phyloP scores from a whole-genome alignment of 768 basidiomycete genomes.

The Naganishia vishniacii region DNA sequence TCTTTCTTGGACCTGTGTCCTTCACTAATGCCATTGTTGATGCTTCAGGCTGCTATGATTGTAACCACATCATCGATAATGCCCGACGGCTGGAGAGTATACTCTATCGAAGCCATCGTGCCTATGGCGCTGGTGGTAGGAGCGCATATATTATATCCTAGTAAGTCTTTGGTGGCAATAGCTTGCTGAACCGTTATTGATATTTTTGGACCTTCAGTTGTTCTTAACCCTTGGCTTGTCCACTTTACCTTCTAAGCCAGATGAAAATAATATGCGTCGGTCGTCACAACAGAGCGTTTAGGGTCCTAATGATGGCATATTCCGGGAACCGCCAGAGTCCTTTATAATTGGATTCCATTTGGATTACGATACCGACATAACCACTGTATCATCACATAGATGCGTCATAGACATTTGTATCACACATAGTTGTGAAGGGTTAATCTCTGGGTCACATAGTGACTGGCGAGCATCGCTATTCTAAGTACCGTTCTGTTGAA shows the following conservation, averaged over 20 bases:
- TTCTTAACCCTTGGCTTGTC: conserved; percentile 23
- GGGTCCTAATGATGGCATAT: too few species aligned
- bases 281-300: neutral
- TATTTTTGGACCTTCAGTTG: conserved; percentile 39
- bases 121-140: conserved; percentile 59
- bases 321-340: too few species aligned
- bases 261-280: neutral
- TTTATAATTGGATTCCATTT: neutral
- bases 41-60: conserved; percentile 54
- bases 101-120: conserved; percentile 68
- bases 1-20: too few species aligned
- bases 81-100: conserved; percentile 62
- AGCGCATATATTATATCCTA: conserved; percentile 54
- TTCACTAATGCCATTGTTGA: too few species aligned
- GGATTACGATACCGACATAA: too few species aligned
- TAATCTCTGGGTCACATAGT: neutral
- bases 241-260: conserved; percentile 20
- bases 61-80: conserved; percentile 57
- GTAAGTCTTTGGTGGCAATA: neutral
- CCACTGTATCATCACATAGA: neutral
- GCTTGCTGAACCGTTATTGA: neutral
- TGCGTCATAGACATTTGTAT: conserved; percentile 5
- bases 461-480: too few species aligned
- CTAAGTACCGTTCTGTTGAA: too few species aligned
- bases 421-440: neutral